Conservation (phyloP, 305 asterid species). For the Fraxinus platypoda region DNA sequence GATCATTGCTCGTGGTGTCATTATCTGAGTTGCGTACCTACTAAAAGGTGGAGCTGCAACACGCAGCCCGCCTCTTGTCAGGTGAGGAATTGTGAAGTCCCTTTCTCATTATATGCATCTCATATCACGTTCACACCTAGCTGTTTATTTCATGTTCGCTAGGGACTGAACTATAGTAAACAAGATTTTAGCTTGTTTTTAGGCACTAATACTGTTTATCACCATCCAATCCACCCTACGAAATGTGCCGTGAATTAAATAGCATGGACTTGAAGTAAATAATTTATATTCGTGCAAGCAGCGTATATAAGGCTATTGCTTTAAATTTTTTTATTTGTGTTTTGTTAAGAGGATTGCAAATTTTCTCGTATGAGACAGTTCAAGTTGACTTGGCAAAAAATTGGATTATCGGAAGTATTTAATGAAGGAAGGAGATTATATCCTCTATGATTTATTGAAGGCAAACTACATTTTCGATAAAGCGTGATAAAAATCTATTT, state of each 20-base stretch:
- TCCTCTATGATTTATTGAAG: neutral
- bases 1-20: slow-evolving; percentile 54
- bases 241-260: neutral
- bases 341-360: neutral
- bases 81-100: slow-evolving; percentile 25
- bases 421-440: neutral
- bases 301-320: neutral
- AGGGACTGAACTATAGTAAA: neutral
- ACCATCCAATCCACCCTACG: neutral
- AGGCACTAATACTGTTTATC: neutral
- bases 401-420: neutral
- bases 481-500: neutral
- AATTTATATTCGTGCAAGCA: neutral
- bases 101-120: neutral
- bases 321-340: neutral
- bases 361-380: neutral
- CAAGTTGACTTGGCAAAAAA: neutral
- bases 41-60: slow-evolving; percentile 48
- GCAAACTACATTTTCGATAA: neutral
- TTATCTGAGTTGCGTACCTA: slow-evolving; percentile 48
- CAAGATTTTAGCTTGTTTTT: neutral
- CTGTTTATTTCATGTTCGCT: neutral
- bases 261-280: neutral
- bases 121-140: neutral
- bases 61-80: slow-evolving; percentile 33